A percentile compares a stretch with the other conserved stretches of the same genome.
Conservation (phyloP, 495 filamentous ascomycete species). For the Clavariopsis aquatica region DNA sequence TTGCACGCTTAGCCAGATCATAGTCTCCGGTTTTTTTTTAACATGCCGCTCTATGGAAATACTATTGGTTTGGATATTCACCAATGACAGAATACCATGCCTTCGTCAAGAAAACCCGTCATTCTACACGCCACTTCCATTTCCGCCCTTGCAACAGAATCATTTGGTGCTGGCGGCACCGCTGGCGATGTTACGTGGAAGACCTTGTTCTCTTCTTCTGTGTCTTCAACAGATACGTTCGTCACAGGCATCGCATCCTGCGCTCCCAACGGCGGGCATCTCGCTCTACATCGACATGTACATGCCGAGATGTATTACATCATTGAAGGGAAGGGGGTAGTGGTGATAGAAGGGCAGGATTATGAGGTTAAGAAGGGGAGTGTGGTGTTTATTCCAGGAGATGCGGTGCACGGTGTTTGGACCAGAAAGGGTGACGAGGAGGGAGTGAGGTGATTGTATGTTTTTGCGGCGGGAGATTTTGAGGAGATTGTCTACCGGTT, state of each 20-base stretch:
- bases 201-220: conserved; percentile 6
- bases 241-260: conserved; percentile 17
- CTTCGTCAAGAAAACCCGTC: no score
- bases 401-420: conserved; percentile 21
- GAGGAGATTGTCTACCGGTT: conserved; percentile 25
- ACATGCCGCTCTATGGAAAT: no score
- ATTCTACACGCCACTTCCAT: conserved; percentile 10
- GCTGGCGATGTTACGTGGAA: conserved; percentile 24
- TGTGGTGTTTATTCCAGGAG: conserved; percentile 23
- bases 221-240: conserved; percentile 15
- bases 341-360: conserved; percentile 19
- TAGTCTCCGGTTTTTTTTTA: no score
- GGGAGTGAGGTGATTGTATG: conserved; percentile 24
- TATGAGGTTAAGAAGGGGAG: conserved; percentile 17
- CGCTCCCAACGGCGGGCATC: conserved; percentile 9
- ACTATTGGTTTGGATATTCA: no score
- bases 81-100: no score
- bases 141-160: not conserved
- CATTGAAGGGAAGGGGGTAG: conserved; percentile 2
- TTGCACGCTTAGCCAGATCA: no score
- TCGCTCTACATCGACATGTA: conserved; percentile 16
- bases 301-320: conserved; percentile 26
- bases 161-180: conserved; percentile 1
- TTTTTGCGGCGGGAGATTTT: conserved; percentile 18
- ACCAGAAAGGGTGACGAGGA: not conserved